These are phyloP conservation scores for Rhynchospora breviuscula DNA, from an alignment of 176 grass and related monocot genomes.

Conservation along the genomic window DNA sequence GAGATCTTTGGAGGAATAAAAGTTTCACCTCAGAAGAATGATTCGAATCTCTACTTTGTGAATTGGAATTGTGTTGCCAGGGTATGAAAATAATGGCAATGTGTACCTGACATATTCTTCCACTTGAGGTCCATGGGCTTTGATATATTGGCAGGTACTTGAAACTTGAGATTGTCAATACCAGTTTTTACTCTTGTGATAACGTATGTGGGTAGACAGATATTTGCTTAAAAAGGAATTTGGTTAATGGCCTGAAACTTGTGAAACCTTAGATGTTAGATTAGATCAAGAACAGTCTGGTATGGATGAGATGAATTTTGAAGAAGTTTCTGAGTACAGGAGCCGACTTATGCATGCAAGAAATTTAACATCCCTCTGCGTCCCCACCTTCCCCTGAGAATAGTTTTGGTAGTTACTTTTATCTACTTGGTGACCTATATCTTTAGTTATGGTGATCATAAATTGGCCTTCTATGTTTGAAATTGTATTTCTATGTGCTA, in stretches of 20 bases:
- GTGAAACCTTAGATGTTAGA: slow-evolving; percentile 35
- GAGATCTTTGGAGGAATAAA: slow-evolving; percentile 82
- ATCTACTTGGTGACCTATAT: not conserved
- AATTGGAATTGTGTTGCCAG: slow-evolving; percentile 54
- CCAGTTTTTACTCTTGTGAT: not conserved
- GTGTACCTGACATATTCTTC: slow-evolving; percentile 52
- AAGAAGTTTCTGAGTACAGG: slow-evolving; percentile 71
- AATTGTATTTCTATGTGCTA: too few relatives aligned
- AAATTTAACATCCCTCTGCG: slow-evolving; percentile 66
- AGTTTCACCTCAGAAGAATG: slow-evolving; percentile 47
- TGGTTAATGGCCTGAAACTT: slow-evolving; percentile 6
- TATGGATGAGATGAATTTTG: slow-evolving; percentile 84
- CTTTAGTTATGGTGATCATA: too few relatives aligned
- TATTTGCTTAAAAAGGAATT: not conserved
- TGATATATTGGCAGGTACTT: slow-evolving; percentile 82
- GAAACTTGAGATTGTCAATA: not conserved
- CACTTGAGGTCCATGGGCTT: slow-evolving; percentile 80
- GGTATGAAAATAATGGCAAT: slow-evolving; percentile 28
- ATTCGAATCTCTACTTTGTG: slow-evolving; percentile 53
- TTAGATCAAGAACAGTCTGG: slow-evolving; percentile 52
- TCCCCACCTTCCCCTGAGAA: slow-evolving; percentile 39
- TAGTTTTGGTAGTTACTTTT: slow-evolving; percentile 32
- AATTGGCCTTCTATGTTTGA: too few relatives aligned
- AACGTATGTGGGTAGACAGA: not conserved
- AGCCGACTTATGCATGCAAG: slow-evolving; percentile 57